Evolutionary conservation across 169 alveolate genomes (phyloP).

Genomic region (Plasmodium gonderi): DNA sequence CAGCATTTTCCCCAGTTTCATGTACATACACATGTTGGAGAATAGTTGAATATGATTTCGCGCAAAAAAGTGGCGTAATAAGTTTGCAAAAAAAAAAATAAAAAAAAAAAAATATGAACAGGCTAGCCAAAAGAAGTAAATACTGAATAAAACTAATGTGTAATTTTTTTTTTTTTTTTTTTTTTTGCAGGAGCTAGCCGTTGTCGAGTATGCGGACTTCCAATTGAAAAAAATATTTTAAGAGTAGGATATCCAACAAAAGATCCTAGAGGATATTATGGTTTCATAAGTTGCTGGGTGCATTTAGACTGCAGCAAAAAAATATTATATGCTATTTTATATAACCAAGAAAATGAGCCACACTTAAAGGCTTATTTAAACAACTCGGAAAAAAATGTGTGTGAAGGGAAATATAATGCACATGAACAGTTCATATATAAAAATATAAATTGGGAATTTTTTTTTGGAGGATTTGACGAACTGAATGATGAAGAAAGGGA

Average conservation of each 20-base stretch:
- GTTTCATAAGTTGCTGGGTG: conserved; percentile 76
- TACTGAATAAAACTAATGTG: not conserved
- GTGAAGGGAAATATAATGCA: conserved; percentile 1
- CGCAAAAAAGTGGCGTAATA: too few species aligned
- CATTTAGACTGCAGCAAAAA: conserved; percentile 77
- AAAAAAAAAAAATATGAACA: too few species aligned
- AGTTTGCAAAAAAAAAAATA: too few species aligned
- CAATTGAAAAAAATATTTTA: conserved; percentile 60
- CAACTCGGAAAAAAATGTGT: not conserved
- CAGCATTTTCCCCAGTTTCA: too few species aligned
- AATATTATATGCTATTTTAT: conserved; percentile 47
- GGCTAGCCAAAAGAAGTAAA: too few species aligned
- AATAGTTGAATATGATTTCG: not conserved
- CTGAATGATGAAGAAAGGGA: conserved; percentile 34
- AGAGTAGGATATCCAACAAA: conserved; percentile 78
- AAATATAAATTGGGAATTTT: conserved; percentile 51
- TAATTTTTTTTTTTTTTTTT: not conserved
- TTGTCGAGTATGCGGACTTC: conserved; percentile 74
- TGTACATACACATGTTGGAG: not conserved
- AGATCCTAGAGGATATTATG: conserved; percentile 76
- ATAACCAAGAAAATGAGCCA: conserved; percentile 8
- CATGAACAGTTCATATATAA: conserved; percentile 25
- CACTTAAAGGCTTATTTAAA: conserved; percentile 33
- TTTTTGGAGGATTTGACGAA: conserved; percentile 60
- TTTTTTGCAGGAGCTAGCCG: conserved; percentile 37